These are phyloP conservation scores for Beta macrorhiza DNA, from an alignment of 179 eudicot species.

Conservation along the genomic window DNA sequence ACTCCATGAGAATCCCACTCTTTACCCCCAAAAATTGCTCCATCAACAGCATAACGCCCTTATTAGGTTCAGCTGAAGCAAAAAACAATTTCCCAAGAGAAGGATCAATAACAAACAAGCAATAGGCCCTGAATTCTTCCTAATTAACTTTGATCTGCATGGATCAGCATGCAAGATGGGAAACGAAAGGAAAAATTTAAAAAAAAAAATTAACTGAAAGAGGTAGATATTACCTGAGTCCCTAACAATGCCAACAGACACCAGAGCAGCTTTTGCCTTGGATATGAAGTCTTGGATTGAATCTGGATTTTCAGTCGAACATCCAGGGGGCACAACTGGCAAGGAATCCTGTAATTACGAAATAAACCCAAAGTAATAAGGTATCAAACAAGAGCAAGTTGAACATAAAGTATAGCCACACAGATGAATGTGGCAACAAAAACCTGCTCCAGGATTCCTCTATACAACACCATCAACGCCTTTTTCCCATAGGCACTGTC, in stretches of 20 bases:
- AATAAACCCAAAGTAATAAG: constrained; percentile 4
- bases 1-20: not conserved
- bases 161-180: not conserved
- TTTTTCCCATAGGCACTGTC: constrained; percentile 83
- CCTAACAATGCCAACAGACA: constrained; percentile 94
- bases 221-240: constrained; percentile 58
- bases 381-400: not conserved
- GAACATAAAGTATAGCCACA: not conserved
- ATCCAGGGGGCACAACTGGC: constrained; percentile 92
- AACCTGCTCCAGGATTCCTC: constrained; percentile 93
- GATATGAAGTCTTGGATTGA: constrained; percentile 68
- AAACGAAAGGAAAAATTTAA: not conserved
- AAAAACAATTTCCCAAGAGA: not conserved
- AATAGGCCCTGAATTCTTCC: not conserved
- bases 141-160: not conserved
- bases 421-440: constrained; percentile 6
- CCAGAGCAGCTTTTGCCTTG: constrained; percentile 92
- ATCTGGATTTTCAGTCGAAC: constrained; percentile 78
- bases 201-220: not conserved
- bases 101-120: not conserved
- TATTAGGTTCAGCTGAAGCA: not conserved
- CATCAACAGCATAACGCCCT: not conserved
- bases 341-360: constrained; percentile 59
- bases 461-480: constrained; percentile 69
- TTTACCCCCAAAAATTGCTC: not conserved